Percentiles rank a stretch among this genome's conserved stretches.
Conservation (phyloP, 257 asterid species). For the Nicotiana obtusifolia region DNA sequence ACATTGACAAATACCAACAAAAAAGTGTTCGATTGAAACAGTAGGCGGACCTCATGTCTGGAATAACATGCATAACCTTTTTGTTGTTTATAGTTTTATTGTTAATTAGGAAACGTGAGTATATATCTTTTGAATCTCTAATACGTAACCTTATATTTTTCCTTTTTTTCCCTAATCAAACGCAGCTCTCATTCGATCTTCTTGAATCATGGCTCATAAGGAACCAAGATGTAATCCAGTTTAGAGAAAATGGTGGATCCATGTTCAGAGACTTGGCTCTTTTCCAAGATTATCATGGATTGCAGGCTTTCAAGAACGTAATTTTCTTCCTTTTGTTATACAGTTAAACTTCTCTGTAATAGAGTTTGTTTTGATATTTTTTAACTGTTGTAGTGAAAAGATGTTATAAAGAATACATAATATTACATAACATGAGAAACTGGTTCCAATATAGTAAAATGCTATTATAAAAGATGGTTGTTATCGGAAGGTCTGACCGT, state of each 20-base stretch:
- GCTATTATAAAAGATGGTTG: no score
- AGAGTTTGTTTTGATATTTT: no score
- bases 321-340: background rate
- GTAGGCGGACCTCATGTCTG: background rate
- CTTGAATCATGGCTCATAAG: constrained; percentile 35
- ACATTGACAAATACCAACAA: background rate
- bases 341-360: no score
- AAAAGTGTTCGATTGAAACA: background rate
- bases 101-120: background rate
- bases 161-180: background rate
- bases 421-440: no score
- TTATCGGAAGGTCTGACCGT: no score
- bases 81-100: background rate
- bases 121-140: background rate
- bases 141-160: background rate
- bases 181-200: constrained; percentile 36
- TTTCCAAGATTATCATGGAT: constrained; percentile 42
- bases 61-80: background rate
- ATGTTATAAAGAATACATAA: no score
- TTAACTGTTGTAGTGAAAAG: no score
- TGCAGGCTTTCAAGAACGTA: constrained; percentile 34
- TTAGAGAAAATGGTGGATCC: constrained; percentile 21
- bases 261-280: constrained; percentile 32
- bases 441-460: no score
- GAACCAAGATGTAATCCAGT: constrained; percentile 27